Evolutionary conservation across 2,329 filamentous ascomycete genomes (phyloP).

Genomic region (Cladosporium sp.): DNA sequence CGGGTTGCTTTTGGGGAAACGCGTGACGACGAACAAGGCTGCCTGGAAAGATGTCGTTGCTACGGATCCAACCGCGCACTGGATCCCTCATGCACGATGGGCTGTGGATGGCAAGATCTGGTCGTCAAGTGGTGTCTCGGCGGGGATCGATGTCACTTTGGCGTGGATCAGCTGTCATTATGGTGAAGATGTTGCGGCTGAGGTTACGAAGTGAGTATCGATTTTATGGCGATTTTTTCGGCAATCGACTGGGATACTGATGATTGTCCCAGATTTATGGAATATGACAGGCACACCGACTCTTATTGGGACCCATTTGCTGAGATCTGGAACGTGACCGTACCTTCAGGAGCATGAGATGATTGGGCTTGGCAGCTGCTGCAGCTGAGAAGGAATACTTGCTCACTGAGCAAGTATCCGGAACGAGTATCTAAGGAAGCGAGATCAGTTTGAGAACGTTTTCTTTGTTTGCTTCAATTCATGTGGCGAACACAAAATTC

Average conservation of each 20-base stretch:
- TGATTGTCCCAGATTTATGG: constrained; percentile 34
- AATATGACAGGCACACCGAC: constrained; percentile 56
- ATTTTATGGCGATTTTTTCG: background rate
- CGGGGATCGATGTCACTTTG: constrained; percentile 59
- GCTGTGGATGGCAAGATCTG: constrained; percentile 63
- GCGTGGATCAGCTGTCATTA: constrained; percentile 54
- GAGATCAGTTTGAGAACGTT: too few species aligned
- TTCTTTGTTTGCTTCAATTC: too few species aligned
- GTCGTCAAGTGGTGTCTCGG: constrained; percentile 60
- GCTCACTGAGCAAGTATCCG: too few species aligned
- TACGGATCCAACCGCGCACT: constrained; percentile 51
- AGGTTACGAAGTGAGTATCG: constrained; percentile 39
- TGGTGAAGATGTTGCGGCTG: constrained; percentile 48
- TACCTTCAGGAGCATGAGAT: background rate
- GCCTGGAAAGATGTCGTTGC: constrained; percentile 49
- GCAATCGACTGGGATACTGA: background rate
- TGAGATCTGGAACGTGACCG: constrained; percentile 21
- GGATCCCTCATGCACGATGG: constrained; percentile 61
- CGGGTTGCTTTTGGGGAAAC: constrained; percentile 56
- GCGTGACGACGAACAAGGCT: constrained; percentile 64
- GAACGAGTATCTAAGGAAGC: too few species aligned
- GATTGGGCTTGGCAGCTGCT: too few species aligned
- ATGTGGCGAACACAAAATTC: background rate
- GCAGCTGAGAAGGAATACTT: too few species aligned
- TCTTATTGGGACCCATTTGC: constrained; percentile 54